Base-by-base conservation (phyloP, 1,284 basidiomycete genomes). In the Hemileccinum hortonii region DNA sequence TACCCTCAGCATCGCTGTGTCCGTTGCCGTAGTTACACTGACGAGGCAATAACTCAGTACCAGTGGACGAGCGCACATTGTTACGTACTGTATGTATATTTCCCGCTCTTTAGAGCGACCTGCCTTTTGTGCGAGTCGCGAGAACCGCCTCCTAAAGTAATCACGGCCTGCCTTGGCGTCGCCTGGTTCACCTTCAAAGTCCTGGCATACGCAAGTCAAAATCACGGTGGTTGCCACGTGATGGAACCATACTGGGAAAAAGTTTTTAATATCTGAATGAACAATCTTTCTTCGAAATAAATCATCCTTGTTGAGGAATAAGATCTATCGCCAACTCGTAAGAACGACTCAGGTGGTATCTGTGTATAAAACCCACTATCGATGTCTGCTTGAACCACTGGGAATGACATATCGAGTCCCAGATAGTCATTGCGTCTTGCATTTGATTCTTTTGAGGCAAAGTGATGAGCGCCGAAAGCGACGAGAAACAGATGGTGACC, bases 371-470 rank as follows among this genome's bases (percentile, higher is more conserved):
- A 49, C 57, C 47, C 58, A 92, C 91, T 61, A 96, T 93, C 5
- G 92, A 93, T 1, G 94, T 94, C 58, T 87, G 82, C 67, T 87
- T 84, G 73, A 98, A 97, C 93, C 94, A 93, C 62, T 92, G 90
- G 21, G 90, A 92, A 67, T 92, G 90, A 73, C 90, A 91, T 76
- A 94, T 92, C 40, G 92, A 94, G 65, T 95, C 93, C 84, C 93
- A 97, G 44, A 97, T 92, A 45, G 92, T 92, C 81, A 97, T 86
- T 1, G 94, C 91, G 63, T 96, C 94, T 73, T 94, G 89, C 93
- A 97, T 96, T 86, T 90, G 92, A 71, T 92, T 94, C 89, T 92
- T n/a, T 61, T 12, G 55, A 29, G n/a, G 39, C 8, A 22, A 43
- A n/a, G 35, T 50, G 35, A 54, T 50, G 35, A 54, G 46, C 14